Evolutionary conservation across 805 yeast species (phyloP).

Genomic region (Blastobotrys chiropterorum): DNA sequence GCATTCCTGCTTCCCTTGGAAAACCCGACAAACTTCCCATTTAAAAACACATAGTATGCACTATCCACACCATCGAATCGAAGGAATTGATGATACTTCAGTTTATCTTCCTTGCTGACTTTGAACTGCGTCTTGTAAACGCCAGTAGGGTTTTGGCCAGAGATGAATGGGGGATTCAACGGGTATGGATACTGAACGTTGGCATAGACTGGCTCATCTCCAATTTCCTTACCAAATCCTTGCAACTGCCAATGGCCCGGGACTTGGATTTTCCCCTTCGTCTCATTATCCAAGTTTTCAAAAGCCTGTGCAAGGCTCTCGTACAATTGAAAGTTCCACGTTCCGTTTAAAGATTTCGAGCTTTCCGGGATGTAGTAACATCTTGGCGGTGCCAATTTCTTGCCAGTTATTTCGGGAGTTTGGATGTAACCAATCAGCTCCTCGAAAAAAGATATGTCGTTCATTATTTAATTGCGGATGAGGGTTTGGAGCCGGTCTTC

Average conservation of each 20-base stretch:
- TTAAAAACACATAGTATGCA: slow-evolving; percentile 30
- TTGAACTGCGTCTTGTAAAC: slow-evolving; percentile 26
- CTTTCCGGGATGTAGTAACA: slow-evolving; percentile 13
- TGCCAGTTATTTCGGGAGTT: slow-evolving; percentile 15
- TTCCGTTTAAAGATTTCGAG: slow-evolving; percentile 19
- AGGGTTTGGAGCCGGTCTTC: not conserved
- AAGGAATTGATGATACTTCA: slow-evolving; percentile 20
- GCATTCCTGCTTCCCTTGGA: slow-evolving; percentile 32
- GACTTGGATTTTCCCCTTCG: slow-evolving; percentile 24
- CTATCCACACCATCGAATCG: slow-evolving; percentile 35
- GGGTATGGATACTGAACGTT: slow-evolving; percentile 30
- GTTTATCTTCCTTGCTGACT: slow-evolving; percentile 18
- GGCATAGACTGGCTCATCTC: slow-evolving; percentile 29
- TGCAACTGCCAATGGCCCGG: slow-evolving; percentile 36
- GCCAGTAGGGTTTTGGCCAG: slow-evolving; percentile 32
- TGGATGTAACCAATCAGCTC: not conserved
- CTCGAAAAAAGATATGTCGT: not conserved
- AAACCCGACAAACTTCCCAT: slow-evolving; percentile 29
- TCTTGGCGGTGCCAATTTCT: slow-evolving; percentile 4
- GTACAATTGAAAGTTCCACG: slow-evolving; percentile 22
- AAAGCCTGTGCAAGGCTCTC: slow-evolving; percentile 9
- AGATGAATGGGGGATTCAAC: slow-evolving; percentile 31
- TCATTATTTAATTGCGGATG: not conserved
- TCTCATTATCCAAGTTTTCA: not conserved
- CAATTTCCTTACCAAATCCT: slow-evolving; percentile 25